Evolutionary conservation across 106 monocot genomes (phyloP).

Genomic region (Vanilla planifolia): DNA sequence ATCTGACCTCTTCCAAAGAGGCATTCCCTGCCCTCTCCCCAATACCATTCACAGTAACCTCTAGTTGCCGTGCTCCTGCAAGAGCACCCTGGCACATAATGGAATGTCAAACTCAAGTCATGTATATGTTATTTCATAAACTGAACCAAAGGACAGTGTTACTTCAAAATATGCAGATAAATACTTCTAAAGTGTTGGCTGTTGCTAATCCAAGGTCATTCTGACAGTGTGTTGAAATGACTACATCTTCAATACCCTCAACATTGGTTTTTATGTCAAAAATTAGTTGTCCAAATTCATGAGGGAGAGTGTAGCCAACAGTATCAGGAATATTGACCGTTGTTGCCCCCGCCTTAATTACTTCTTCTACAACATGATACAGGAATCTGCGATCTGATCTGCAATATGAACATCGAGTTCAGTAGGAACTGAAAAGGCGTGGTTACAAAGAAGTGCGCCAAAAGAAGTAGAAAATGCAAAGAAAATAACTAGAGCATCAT

Average conservation of each 20-base stretch:
- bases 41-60: slow-evolving; percentile 90
- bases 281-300: slow-evolving; percentile 76
- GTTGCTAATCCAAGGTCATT: slow-evolving; percentile 94
- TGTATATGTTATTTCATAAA: background rate
- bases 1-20: slow-evolving; percentile 82
- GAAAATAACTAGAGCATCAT: too few species aligned
- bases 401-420: slow-evolving; percentile 9
- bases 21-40: slow-evolving; percentile 99
- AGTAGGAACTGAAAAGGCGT: too few species aligned
- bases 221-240: slow-evolving; percentile 98
- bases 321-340: slow-evolving; percentile 94
- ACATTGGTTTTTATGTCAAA: slow-evolving; percentile 77
- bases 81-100: slow-evolving; percentile 57
- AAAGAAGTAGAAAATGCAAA: too few species aligned
- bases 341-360: slow-evolving; percentile 93
- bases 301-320: slow-evolving; percentile 83
- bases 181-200: slow-evolving; percentile 89
- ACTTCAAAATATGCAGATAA: slow-evolving; percentile 5
- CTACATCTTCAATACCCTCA: slow-evolving; percentile 72
- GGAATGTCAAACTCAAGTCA: slow-evolving; percentile 13
- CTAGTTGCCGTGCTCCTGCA: slow-evolving; percentile 88
- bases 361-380: slow-evolving; percentile 80
- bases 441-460: too few species aligned
- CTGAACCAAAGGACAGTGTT: background rate
- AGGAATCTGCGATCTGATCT: slow-evolving; percentile 85